These are phyloP conservation scores for Selaginella moellendorffii DNA, from an alignment of 75 land plant species.

Conservation along the genomic window DNA sequence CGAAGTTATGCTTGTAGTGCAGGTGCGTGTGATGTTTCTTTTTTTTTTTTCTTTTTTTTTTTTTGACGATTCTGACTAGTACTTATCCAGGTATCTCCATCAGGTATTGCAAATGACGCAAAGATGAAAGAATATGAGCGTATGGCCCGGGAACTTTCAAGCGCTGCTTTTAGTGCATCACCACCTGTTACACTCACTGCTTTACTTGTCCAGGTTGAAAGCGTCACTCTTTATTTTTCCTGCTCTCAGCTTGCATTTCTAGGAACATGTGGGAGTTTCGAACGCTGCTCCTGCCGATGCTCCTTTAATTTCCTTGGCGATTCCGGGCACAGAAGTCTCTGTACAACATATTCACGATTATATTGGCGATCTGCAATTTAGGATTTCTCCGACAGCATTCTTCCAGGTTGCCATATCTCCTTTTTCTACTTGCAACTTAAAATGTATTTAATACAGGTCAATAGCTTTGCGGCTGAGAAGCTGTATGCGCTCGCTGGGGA, in stretches of 20 bases:
- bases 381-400: conserved; percentile 92
- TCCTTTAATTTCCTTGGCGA: conserved; percentile 39
- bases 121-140: conserved; percentile 35
- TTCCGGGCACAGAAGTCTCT: conserved; percentile 25
- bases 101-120: conserved; percentile 17
- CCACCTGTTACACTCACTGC: conserved; percentile 70
- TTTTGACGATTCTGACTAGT: not conserved
- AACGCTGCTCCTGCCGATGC: conserved; percentile 88
- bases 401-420: no score
- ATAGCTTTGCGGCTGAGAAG: conserved; percentile 91
- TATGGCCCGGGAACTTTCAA: conserved; percentile 39
- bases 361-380: conserved; percentile 60
- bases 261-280: conserved; percentile 93
- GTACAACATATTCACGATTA: conserved; percentile 71
- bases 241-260: conserved; percentile 9
- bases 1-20: conserved; percentile 87
- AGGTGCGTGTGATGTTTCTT: conserved; percentile 43
- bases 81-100: not conserved
- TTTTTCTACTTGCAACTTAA: not conserved
- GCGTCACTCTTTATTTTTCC: not conserved
- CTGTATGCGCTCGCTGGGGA: conserved; percentile 91
- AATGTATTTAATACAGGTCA: conserved; percentile 47
- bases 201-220: conserved; percentile 63
- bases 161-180: conserved; percentile 32
- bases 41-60: not conserved